Evolutionary conservation across 2,329 filamentous ascomycete genomes (phyloP), one percentile per base, ranked within the genome.

Genomic region (Pseudogymnoascus sp.): DNA sequence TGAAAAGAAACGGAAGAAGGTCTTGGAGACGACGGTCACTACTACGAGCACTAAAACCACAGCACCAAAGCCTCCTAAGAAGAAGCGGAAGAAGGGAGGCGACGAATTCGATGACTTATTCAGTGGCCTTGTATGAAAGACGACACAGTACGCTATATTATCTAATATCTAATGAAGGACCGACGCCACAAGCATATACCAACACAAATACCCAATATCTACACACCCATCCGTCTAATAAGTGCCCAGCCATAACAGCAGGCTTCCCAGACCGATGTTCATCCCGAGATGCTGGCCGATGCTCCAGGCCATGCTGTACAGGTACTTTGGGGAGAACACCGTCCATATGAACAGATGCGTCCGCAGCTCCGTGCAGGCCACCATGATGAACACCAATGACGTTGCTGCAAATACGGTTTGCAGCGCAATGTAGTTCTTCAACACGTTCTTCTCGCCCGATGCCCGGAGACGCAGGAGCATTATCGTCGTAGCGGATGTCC

Each of bases 311-410:
- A 95, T 89, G 67, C 87, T 90, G 74, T 96, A 99, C 68, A 99
- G 77, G 75, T 93, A 98, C 75, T 98, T 99, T 0, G 95, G 95
- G 67, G 91, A 96, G 75, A 99, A 99, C 10, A 99, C 95, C 0
- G 93, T 98, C 95, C 95, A 99, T 66, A 99, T 93, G 73, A 99
- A 99, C 64, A 99, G 75, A 79, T 99, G 95, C 31, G 90, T 91
- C 68, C 93, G 81, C 72, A 99, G 75, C 6, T 84, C 81, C 59
- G 89, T 92, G 75, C 95, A 99, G 14, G 93, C 92, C 12, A 83
- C 85, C 93, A 98, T 98, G 24, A 97, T 88, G 56, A 86, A 88
- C 2, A 85, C 76, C 61, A 90, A 76, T 66, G 85, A 86, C 1
- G 79, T 78, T 0, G 89, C 82, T 10, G 84, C 78, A 73, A 95